A percentile compares a stretch with the other conserved stretches of the same genome.
Evolutionary conservation across 331 rosid species (phyloP).

Genomic region (Prunus yedoensis): DNA sequence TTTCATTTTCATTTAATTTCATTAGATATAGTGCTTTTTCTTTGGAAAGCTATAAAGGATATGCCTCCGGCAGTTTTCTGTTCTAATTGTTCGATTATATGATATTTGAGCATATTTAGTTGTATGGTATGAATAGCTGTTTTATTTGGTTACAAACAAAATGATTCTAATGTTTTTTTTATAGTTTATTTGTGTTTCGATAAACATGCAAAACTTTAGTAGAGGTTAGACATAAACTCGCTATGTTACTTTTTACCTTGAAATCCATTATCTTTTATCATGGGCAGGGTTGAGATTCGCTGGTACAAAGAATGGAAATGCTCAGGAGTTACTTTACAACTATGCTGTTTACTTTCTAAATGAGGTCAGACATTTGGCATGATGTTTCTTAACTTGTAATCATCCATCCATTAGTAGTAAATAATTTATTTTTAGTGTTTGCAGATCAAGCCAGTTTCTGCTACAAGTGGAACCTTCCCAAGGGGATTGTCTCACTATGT

Average conservation of each 20-base stretch:
- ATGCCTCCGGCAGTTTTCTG: no score
- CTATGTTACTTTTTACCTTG: conserved; percentile 21
- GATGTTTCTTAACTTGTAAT: conserved; percentile 27
- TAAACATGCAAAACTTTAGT: not conserved
- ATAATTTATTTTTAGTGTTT: conserved; percentile 17
- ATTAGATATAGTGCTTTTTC: no score
- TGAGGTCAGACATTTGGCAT: conserved; percentile 55
- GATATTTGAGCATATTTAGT: no score
- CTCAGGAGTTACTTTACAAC: conserved; percentile 80
- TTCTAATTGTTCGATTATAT: no score
- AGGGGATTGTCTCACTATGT: conserved; percentile 84
- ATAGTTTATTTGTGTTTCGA: no score
- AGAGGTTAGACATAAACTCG: not conserved
- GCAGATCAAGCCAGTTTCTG: conserved; percentile 81
- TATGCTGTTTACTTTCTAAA: conserved; percentile 81
- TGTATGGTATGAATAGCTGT: no score
- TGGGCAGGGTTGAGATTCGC: conserved; percentile 85
- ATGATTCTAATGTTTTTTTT: no score
- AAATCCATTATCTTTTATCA: conserved; percentile 20
- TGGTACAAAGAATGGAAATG: conserved; percentile 83
- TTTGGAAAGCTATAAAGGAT: no score
- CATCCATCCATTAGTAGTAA: conserved; percentile 12
- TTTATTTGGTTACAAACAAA: no score
- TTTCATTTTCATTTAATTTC: no score
- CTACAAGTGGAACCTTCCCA: conserved; percentile 64